Evolutionary conservation across 1,139 yeast genomes (phyloP).

Genomic region (Geotrichum citri-aurantii): DNA sequence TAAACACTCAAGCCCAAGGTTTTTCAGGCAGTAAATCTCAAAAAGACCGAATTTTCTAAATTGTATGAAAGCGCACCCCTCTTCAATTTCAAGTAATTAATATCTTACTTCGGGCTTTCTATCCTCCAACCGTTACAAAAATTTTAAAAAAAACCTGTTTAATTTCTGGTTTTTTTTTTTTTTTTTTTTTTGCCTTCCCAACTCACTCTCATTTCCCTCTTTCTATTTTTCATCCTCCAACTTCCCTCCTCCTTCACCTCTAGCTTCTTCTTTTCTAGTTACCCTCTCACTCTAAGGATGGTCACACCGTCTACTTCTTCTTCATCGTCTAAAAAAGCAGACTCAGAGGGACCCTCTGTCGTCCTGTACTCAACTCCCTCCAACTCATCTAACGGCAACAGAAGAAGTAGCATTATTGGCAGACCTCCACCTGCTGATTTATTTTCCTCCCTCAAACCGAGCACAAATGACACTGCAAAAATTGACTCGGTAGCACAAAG

Average conservation of each 20-base stretch:
- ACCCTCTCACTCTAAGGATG: neutral
- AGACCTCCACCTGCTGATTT: conserved; percentile 16
- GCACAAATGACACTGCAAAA: neutral
- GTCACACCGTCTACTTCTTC: neutral
- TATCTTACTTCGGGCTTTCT: no score
- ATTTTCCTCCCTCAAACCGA: conserved; percentile 11
- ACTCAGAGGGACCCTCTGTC: conserved; percentile 4
- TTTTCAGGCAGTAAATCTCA: neutral
- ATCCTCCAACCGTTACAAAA: no score
- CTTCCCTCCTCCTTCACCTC: neutral
- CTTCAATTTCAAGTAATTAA: no score
- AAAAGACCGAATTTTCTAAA: neutral
- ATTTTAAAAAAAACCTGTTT: no score
- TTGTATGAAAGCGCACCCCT: neutral
- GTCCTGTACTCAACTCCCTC: conserved; percentile 10
- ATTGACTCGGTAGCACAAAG: neutral
- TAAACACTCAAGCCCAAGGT: neutral
- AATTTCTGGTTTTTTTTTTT: neutral
- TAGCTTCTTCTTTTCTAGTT: neutral
- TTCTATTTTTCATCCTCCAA: neutral
- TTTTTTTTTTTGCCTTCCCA: neutral
- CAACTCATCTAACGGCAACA: neutral
- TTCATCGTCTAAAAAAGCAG: neutral
- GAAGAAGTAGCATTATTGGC: conserved; percentile 13
- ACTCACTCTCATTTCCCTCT: neutral